Evolutionary conservation across 805 yeast genomes (phyloP), one percentile per base, ranked within the genome.

Genomic region (Cephaloascus albidus): DNA sequence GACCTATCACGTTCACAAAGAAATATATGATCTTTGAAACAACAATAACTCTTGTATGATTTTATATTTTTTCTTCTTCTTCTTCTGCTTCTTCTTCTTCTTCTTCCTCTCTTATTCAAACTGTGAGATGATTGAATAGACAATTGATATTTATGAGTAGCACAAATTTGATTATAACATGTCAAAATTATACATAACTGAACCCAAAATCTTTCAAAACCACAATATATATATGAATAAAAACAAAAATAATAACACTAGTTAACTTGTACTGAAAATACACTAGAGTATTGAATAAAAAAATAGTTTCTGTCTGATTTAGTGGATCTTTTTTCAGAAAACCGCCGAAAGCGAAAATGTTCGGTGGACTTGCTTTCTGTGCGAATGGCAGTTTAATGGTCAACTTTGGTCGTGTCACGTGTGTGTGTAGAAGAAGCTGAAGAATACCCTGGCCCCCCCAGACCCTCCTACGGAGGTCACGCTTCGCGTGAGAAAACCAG

Each of bases 1-100:
- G 31, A 18, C 34, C 31, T n/a, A n/a, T n/a, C n/a, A n/a, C n/a
- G n/a, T n/a, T n/a, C n/a, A n/a, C n/a, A n/a, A n/a, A n/a, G n/a
- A 37, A 16, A 12, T 42, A 41, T 5, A 44, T 45, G 12, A 37
- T 17, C 20, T 38, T n/a, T 27, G 41, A 18, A 16, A 44, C 46
- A n/a, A 43, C 4, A 17, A 41, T 33, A 20, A 43, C 20, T 12
- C 40, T 39, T 26, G 38, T 41, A 10, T 20, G 28, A n/a, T 38
- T 33, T 4, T 20, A 16, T 15, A 40, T 18, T 18, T 36, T 35
- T 10, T n/a, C 36, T 20, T 28, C 27, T 4, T 19, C 36, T 14
- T 33, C 36, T 19, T 35, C 41, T 18, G 35, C 42, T 12, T 36
- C 40, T 16, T 36, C 44, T 3, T 35, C 38, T 20, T 28, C 28